These are phyloP conservation scores for Venturiaceae sp. DNA, from an alignment of 2,329 filamentous ascomycete genomes.

Conservation along the genomic window DNA sequence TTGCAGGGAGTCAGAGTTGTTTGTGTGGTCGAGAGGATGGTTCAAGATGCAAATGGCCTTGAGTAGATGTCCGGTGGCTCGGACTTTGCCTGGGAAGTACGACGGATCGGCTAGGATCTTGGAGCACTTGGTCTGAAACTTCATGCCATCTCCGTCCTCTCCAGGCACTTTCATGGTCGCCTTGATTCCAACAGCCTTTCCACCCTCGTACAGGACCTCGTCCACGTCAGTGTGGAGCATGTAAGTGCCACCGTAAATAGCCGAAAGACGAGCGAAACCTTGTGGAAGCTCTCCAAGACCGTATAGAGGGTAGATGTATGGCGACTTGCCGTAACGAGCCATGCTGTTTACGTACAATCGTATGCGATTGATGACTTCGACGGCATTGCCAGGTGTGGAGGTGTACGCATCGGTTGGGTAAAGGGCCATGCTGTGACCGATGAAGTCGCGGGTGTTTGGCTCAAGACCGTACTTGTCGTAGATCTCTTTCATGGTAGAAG, in stretches of 20 bases:
- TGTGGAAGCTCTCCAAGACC: conserved; percentile 94
- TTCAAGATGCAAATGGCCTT: conserved; percentile 97
- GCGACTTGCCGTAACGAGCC: conserved; percentile 93
- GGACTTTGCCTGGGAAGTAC: conserved; percentile 88
- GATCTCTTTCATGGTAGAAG: conserved; percentile 91
- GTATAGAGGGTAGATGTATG: conserved; percentile 98
- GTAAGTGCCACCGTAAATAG: conserved; percentile 98
- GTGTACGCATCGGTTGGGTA: conserved; percentile 89
- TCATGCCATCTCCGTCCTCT: conserved; percentile 65
- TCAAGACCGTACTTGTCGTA: conserved; percentile 98
- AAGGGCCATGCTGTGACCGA: conserved; percentile 96
- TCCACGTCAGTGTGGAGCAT: conserved; percentile 97
- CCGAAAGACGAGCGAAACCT: conserved; percentile 91
- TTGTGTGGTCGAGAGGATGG: conserved; percentile 69
- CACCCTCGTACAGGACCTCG: conserved; percentile 74
- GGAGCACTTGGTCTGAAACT: conserved; percentile 92
- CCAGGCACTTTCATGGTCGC: conserved; percentile 89
- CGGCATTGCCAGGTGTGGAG: conserved; percentile 58
- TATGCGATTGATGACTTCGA: conserved; percentile 84
- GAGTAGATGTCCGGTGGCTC: conserved; percentile 79
- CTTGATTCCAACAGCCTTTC: conserved; percentile 90
- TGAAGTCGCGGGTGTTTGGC: conserved; percentile 80
- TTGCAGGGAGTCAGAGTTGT: conserved; percentile 81
- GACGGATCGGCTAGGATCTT: conserved; percentile 94
- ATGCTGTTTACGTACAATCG: conserved; percentile 96